Percentiles rank a stretch among this genome's conserved stretches.
Evolutionary conservation across 1,284 basidiomycete species (phyloP).

Genomic region (Moesziomyces sp.): DNA sequence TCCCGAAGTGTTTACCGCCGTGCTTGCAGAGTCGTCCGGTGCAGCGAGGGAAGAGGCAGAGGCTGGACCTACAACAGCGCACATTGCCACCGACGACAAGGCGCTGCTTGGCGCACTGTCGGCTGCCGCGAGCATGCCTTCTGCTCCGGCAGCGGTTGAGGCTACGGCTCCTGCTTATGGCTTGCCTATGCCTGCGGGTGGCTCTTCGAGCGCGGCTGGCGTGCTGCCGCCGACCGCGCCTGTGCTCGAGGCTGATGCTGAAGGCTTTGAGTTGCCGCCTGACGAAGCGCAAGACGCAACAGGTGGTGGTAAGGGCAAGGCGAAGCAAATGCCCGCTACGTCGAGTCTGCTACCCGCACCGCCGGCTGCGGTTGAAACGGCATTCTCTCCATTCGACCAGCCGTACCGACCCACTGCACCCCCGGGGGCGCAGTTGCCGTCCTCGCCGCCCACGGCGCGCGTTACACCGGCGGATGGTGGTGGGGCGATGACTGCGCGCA

Average conservation of each 20-base stretch:
- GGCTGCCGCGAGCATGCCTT: conserved; percentile 45
- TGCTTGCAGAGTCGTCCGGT: not conserved
- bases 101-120: conserved; percentile 43
- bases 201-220: conserved; percentile 3
- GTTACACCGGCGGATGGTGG: not conserved
- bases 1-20: conserved; percentile 32
- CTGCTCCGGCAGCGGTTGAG: conserved; percentile 22
- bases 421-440: conserved; percentile 5
- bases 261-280: conserved; percentile 48
- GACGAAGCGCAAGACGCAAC: conserved; percentile 1
- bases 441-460: conserved; percentile 4
- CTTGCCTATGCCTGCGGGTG: not conserved
- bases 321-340: conserved; percentile 5
- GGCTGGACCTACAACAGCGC: conserved; percentile 25
- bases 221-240: conserved; percentile 41
- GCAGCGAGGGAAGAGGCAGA: conserved; percentile 5
- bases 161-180: conserved; percentile 37
- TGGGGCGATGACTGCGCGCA: conserved; percentile 9
- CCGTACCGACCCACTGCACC: conserved; percentile 37
- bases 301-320: conserved; percentile 30
- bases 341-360: conserved; percentile 35
- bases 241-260: conserved; percentile 37
- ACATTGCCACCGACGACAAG: conserved; percentile 61
- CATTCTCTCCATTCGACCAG: conserved; percentile 55
- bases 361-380: conserved; percentile 29